Conservation (phyloP, 306 rosid genomes). For the Pachyrhizus erosus region DNA sequence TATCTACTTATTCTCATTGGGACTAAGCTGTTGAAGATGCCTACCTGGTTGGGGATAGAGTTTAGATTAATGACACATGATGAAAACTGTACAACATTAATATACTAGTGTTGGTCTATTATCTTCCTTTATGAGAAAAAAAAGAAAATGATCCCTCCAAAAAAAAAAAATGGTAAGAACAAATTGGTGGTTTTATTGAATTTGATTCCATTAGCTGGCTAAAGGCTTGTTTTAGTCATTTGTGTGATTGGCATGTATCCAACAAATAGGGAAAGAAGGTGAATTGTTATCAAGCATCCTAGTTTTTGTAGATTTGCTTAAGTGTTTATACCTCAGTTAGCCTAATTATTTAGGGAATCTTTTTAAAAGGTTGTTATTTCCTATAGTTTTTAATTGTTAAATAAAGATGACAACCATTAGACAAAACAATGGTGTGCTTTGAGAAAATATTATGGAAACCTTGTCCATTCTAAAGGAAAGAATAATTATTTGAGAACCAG, state of each 20-base stretch:
- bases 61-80: neutral
- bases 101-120: neutral
- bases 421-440: neutral
- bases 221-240: neutral
- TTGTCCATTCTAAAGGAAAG: neutral
- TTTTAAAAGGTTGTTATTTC: neutral
- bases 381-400: neutral
- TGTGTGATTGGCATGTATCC: neutral
- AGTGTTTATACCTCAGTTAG: constrained; percentile 14
- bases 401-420: neutral
- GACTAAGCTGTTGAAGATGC: constrained; percentile 1
- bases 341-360: neutral
- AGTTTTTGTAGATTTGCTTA: neutral
- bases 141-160: neutral
- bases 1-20: constrained; percentile 5
- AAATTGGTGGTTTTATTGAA: neutral
- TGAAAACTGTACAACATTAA: neutral
- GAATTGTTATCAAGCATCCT: neutral
- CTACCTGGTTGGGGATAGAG: neutral
- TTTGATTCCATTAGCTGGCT: neutral
- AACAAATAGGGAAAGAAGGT: neutral
- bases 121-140: neutral
- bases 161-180: neutral
- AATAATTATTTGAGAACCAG: neutral
- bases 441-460: neutral